Percentiles rank a stretch among this genome's conserved stretches.
Conservation (phyloP, 768 basidiomycete species). For the Termitomyces sp. region DNA sequence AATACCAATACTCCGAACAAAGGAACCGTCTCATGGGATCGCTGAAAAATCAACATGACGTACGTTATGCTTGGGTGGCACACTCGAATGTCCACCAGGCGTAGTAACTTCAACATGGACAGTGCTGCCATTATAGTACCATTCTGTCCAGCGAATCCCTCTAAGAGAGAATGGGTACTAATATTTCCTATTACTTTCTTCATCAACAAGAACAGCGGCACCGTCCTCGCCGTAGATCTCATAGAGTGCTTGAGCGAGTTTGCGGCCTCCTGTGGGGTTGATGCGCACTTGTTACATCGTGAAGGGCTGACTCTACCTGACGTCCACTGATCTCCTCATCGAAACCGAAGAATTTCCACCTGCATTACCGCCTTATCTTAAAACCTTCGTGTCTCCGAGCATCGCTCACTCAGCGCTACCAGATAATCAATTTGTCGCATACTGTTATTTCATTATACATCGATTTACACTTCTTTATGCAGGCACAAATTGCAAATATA, state of each 20-base stretch:
- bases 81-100: constrained; percentile 80
- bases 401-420: no score
- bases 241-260: constrained; percentile 42
- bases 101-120: constrained; percentile 58
- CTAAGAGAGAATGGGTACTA: constrained; percentile 16
- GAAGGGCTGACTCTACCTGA: constrained; percentile 24
- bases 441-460: no score
- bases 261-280: constrained; percentile 43
- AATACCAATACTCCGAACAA: constrained; percentile 67
- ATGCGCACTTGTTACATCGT: not conserved
- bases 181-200: constrained; percentile 51
- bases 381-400: no score
- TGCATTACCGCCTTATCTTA: no score
- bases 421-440: no score
- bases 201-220: constrained; percentile 80
- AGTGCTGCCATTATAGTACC: constrained; percentile 52
- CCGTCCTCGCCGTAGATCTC: constrained; percentile 63
- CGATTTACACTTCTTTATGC: no score
- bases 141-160: constrained; percentile 42
- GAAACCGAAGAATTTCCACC: constrained; percentile 72
- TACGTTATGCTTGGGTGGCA: constrained; percentile 80
- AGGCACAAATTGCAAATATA: no score
- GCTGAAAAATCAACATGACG: constrained; percentile 7
- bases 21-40: not conserved
- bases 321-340: constrained; percentile 66